phyloP scores from a whole-genome alignment of 208 protist species.

The Acanthamoeba royreba region DNA sequence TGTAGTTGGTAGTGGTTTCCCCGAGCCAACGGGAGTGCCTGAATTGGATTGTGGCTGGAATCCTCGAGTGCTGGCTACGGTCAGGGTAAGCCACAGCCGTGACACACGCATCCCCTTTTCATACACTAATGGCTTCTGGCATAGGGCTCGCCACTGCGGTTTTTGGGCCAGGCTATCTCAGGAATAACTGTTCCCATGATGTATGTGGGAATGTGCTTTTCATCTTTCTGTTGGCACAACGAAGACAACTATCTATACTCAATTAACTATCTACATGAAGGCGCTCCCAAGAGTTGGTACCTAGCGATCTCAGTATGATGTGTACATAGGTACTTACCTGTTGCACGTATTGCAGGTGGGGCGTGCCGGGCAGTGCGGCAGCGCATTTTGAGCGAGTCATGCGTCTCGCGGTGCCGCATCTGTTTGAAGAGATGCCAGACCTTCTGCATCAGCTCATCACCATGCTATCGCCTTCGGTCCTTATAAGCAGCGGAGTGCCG shows the following conservation, averaged over 20 bases:
- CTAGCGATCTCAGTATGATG: not conserved
- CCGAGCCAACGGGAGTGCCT: not conserved
- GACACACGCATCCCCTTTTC: too few species aligned
- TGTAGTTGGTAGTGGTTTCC: constrained; percentile 44
- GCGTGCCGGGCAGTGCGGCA: constrained; percentile 22
- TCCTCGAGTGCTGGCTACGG: constrained; percentile 5
- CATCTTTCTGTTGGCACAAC: constrained; percentile 81
- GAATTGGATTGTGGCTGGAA: constrained; percentile 55
- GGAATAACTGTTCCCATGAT: constrained; percentile 67
- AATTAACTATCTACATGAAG: constrained; percentile 80
- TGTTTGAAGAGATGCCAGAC: constrained; percentile 72
- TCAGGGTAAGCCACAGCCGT: not conserved
- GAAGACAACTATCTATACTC: constrained; percentile 81
- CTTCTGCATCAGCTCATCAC: constrained; percentile 77
- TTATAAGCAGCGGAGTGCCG: constrained; percentile 54
- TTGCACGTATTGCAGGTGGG: not conserved
- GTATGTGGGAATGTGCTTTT: constrained; percentile 78
- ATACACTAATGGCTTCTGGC: too few species aligned
- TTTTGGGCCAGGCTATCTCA: constrained; percentile 18
- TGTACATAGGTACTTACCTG: not conserved
- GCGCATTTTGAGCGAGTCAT: constrained; percentile 71
- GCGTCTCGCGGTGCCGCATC: constrained; percentile 36
- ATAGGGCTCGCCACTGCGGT: constrained; percentile 24
- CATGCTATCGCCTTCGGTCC: constrained; percentile 61
- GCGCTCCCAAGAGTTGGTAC: constrained; percentile 80